phyloP scores from a whole-genome alignment of 805 yeast species.

The Cyberlindnera samutprakarnensis region DNA sequence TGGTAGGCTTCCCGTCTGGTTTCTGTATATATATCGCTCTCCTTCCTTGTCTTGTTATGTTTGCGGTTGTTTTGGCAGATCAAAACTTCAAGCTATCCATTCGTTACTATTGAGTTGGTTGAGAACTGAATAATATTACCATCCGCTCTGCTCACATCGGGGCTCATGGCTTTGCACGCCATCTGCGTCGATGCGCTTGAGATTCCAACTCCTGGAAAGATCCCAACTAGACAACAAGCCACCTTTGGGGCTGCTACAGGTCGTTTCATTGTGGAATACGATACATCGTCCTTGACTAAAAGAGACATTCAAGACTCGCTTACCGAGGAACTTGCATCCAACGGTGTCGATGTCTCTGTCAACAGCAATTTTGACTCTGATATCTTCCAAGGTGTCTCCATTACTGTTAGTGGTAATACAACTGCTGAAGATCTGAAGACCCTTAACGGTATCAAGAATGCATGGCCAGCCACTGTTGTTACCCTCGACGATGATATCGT shows the following conservation, averaged over 20 bases:
- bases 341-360: slow-evolving; percentile 7
- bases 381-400: slow-evolving; percentile 12
- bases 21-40: too few relatives aligned
- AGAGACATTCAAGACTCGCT: slow-evolving; percentile 5
- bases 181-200: too few relatives aligned
- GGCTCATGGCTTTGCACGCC: too few relatives aligned
- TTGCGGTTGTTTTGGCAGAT: too few relatives aligned
- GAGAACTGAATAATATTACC: too few relatives aligned
- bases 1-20: too few relatives aligned
- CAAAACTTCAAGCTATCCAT: too few relatives aligned
- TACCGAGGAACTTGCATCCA: slow-evolving; percentile 1
- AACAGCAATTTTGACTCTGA: slow-evolving; percentile 7
- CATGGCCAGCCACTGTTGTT: slow-evolving; percentile 11
- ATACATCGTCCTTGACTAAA: slow-evolving; percentile 4
- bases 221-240: neutral
- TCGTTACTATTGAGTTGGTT: too few relatives aligned
- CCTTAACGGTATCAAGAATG: slow-evolving; percentile 7
- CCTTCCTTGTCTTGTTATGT: too few relatives aligned
- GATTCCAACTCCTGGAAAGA: too few relatives aligned
- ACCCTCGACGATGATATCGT: slow-evolving; percentile 4
- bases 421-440: slow-evolving; percentile 5
- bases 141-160: too few relatives aligned
- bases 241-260: slow-evolving; percentile 7
- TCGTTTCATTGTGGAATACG: slow-evolving; percentile 10
- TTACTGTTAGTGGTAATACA: slow-evolving; percentile 4